Evolutionary conservation across 2,329 filamentous ascomycete genomes (phyloP), one percentile per base, ranked within the genome.

Genomic region (Phyllachora maydis): DNA sequence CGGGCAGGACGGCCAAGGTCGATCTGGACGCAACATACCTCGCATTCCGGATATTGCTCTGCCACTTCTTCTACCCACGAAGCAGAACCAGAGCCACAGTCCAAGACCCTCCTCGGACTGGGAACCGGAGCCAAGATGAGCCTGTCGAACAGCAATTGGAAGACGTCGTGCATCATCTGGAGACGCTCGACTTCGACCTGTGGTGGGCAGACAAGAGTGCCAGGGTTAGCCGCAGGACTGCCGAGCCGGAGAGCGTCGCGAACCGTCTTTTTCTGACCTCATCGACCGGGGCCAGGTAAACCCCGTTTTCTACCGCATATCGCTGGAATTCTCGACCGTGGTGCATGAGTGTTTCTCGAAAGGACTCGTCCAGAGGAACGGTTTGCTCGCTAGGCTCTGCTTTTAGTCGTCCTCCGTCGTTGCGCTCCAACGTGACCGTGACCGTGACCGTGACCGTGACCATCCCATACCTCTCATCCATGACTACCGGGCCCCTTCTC

Each of bases 51-150:
- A 45, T 71, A 52, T 30, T 59, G 50, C 37, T 64, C 58, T 22
- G 74, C 74, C 24, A 75, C 67, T 13, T 73, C 69, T 16, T 64
- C 47, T 12, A 73, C 71, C 75, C 75, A 82, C 22, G 65, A 54
- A 19, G 59, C 73, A n/a, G 66, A 57, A 19, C 75, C 75, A 43
- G 66, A 75, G 0, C 75, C 75, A 35, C 72, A 79, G 28, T 82
- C 75, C 14, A 82, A 53, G 19, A 81, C 58, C 36, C 59, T 60
- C 33, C 51, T 49, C 13, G 63, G 59, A 14, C 54, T 49, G 21
- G 42, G 46, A 23, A 78, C 49, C 5, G 69, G 69, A n/a, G 74
- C 71, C 30, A 81, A 77, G 35, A 81, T 61, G 14, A 76, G 50
- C 32, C 66, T 58, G 28, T 60, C 50, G 39, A 81, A 78, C 24